Base-by-base conservation (phyloP, 2,329 filamentous ascomycete species). In the Diatrype stigma region DNA sequence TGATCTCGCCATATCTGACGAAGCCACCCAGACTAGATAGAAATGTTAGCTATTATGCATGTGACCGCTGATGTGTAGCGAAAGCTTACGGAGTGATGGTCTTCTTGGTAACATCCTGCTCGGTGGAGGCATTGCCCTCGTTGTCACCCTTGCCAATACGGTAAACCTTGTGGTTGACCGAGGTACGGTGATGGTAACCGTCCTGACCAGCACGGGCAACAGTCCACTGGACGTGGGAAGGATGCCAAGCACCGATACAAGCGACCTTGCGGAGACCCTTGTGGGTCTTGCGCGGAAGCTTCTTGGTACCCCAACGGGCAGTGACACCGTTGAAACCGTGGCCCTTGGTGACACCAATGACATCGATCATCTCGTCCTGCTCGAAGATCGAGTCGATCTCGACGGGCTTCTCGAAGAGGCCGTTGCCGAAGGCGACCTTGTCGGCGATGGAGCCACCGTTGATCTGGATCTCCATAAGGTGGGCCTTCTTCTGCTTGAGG, bases 191-290 rank as follows among this genome's bases (percentile, higher is more conserved):
- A 78, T 99, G 94, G 87, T 99, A 99, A 84, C 94, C 94, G 78
- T 86, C 85, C 82, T 99, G 94, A 96, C 94, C 94, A 63, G 94
- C 94, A 89, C 94, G 94, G 74, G 93, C 94, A 82, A 99, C 94
- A 75, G 94, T 99, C 94, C 94, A 99, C 84, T 99, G 94, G 78
- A 99, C 94, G 90, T 99, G 94, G 78, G 89, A 91, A 73, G 94
- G 94, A 84, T 99, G 94, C 94, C 94, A 99, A 69, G 94, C 94
- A 89, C 94, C 94, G 77, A 99, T 99, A 96, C 94, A 99, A 73
- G 94, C 94, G 69, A 99, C 93, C 89, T 99, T 99, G 73, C 94
- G 88, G 73, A 99, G 91, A 96, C 94, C 94, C 88, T 99, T 99
- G 89, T 99, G 94, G 59, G 94, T 99, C 91, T 99, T 99, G 75